These are phyloP conservation scores for Epithemia pelagica DNA, from an alignment of 108 stramenopile species.

Conservation along the genomic window DNA sequence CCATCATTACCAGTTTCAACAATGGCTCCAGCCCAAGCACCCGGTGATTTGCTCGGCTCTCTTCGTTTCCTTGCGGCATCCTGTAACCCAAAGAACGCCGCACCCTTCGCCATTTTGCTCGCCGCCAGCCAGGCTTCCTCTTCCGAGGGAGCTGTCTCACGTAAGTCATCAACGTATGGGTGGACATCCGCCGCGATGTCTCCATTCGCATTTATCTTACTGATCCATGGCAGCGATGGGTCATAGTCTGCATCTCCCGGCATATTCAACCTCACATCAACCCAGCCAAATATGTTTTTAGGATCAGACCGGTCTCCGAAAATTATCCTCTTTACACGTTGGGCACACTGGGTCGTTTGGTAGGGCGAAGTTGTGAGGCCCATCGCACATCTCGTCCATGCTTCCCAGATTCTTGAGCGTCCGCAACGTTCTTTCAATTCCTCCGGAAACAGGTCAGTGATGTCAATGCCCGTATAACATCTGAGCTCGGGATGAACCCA, in stretches of 20 bases:
- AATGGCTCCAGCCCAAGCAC: conserved; percentile 17
- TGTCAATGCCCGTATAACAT: conserved; percentile 21
- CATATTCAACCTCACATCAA: conserved; percentile 24
- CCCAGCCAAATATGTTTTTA: conserved; percentile 31
- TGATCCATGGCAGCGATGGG: too few species aligned
- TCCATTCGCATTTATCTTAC: too few species aligned
- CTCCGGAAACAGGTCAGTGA: conserved; percentile 5
- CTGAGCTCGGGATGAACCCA: conserved; percentile 11
- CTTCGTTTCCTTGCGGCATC: conserved; percentile 35
- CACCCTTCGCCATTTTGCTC: background rate
- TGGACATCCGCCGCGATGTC: conserved; percentile 18
- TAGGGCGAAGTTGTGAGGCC: conserved; percentile 29
- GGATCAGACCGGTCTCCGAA: conserved; percentile 12
- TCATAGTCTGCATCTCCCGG: conserved; percentile 26
- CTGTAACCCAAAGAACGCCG: conserved; percentile 24
- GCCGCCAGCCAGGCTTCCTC: conserved; percentile 13
- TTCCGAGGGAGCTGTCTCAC: conserved; percentile 7
- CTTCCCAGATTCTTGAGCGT: conserved; percentile 10
- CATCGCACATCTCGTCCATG: conserved; percentile 22
- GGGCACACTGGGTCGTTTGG: conserved; percentile 15
- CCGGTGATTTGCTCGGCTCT: conserved; percentile 3
- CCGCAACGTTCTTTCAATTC: conserved; percentile 1
- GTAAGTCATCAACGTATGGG: conserved; percentile 31
- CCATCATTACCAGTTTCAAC: conserved; percentile 12
- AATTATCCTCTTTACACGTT: conserved; percentile 1